phyloP scores from a whole-genome alignment of 495 filamentous ascomycete species.

The Aspergillus affinis region DNA sequence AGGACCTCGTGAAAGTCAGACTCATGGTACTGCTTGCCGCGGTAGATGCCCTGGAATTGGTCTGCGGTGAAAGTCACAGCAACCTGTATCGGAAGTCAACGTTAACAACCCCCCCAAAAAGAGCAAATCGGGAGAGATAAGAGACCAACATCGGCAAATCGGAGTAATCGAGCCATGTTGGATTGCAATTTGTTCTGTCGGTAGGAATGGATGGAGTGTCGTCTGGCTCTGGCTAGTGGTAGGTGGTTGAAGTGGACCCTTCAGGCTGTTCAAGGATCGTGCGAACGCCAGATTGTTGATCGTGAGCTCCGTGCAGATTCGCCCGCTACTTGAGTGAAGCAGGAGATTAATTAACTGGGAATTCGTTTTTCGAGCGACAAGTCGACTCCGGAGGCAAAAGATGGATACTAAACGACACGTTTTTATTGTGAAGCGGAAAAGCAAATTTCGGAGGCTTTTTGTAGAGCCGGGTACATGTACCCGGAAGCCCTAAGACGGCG shows the following conservation, averaged over 20 bases:
- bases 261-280: background rate
- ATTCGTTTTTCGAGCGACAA: background rate
- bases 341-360: no score
- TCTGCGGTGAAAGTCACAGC: slow-evolving; percentile 35
- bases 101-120: background rate
- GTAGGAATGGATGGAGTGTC: background rate
- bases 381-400: background rate
- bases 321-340: background rate
- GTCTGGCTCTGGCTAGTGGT: background rate
- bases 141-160: slow-evolving; percentile 11
- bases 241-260: background rate
- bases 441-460: background rate
- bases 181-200: background rate
- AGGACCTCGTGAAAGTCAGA: slow-evolving; percentile 27
- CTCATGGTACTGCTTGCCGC: slow-evolving; percentile 32
- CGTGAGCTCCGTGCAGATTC: background rate
- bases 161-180: background rate
- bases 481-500: background rate
- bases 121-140: background rate
- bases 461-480: slow-evolving; percentile 8
- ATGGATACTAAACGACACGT: background rate
- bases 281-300: background rate
- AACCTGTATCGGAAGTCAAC: slow-evolving; percentile 14
- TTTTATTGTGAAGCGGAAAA: background rate
- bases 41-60: slow-evolving; percentile 35